phyloP scores from a whole-genome alignment of 371 early-diverging fungal species.

The Batkoa obscura region DNA sequence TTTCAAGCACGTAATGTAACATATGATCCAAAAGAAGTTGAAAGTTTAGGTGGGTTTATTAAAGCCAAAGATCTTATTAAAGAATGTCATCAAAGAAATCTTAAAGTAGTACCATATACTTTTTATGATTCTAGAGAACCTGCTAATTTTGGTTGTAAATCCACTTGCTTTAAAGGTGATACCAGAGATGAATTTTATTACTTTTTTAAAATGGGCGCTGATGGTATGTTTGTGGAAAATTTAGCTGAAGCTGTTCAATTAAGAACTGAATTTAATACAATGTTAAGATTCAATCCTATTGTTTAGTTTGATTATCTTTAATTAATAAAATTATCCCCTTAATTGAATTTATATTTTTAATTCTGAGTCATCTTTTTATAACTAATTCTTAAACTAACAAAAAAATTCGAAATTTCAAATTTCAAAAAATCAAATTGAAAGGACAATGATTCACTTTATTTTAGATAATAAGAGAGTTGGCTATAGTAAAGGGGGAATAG shows the following conservation, averaged over 20 bases:
- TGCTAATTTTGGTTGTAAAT: background rate
- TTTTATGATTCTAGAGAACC: conserved; percentile 17
- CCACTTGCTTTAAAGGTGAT: background rate
- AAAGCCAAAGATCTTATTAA: conserved; percentile 7
- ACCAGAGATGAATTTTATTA: conserved; percentile 12
- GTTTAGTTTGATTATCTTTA: no score
- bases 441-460: no score
- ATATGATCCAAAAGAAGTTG: conserved; percentile 12
- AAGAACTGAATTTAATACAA: conserved; percentile 5
- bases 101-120: conserved; percentile 17
- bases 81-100: conserved; percentile 11
- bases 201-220: conserved; percentile 16
- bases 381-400: no score
- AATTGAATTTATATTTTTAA: no score
- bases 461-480: no score
- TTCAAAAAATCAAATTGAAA: no score
- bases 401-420: no score
- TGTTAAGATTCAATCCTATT: background rate
- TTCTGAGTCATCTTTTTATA: no score
- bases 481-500: no score
- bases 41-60: conserved; percentile 17
- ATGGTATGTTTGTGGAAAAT: conserved; percentile 21
- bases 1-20: conserved; percentile 9
- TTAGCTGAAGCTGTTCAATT: conserved; percentile 13
- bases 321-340: no score